A percentile compares a stretch with the other conserved stretches of the same genome.
phyloP scores from a whole-genome alignment of 176 grass and related monocot genomes.

The Rhynchospora pubera region DNA sequence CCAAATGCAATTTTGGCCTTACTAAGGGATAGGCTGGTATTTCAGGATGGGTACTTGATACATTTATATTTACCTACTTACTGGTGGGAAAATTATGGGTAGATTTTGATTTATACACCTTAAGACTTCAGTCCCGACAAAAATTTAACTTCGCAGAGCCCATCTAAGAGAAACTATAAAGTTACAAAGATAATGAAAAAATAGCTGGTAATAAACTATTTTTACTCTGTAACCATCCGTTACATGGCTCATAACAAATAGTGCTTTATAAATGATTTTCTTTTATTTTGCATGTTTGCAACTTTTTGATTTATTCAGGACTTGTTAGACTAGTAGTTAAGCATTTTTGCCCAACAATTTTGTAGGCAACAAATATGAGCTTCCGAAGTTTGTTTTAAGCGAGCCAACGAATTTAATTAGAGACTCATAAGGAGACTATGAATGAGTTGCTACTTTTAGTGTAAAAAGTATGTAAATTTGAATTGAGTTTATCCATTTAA shows the following conservation, averaged over 20 bases:
- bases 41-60: not conserved
- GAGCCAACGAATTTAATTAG: slow-evolving; percentile 74
- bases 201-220: not conserved
- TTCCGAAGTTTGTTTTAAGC: slow-evolving; percentile 83
- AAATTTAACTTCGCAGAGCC: not conserved
- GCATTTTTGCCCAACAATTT: not conserved
- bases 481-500: slow-evolving; percentile 36
- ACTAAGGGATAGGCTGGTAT: not conserved
- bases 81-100: not conserved
- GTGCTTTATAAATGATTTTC: not conserved
- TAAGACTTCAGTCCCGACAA: not conserved
- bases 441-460: slow-evolving; percentile 19
- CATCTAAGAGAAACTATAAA: not conserved
- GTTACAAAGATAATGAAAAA: not conserved
- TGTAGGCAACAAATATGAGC: slow-evolving; percentile 88
- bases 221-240: not conserved
- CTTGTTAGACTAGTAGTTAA: slow-evolving; percentile 1
- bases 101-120: not conserved
- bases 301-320: not conserved
- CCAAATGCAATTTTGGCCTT: no score
- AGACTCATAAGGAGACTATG: slow-evolving; percentile 33
- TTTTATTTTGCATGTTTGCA: not conserved
- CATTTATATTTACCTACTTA: not conserved
- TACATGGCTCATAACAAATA: not conserved
- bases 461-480: slow-evolving; percentile 76